These are phyloP conservation scores for Trichophyton equinum DNA, from an alignment of 2,329 filamentous ascomycete genomes.

Conservation along the genomic window DNA sequence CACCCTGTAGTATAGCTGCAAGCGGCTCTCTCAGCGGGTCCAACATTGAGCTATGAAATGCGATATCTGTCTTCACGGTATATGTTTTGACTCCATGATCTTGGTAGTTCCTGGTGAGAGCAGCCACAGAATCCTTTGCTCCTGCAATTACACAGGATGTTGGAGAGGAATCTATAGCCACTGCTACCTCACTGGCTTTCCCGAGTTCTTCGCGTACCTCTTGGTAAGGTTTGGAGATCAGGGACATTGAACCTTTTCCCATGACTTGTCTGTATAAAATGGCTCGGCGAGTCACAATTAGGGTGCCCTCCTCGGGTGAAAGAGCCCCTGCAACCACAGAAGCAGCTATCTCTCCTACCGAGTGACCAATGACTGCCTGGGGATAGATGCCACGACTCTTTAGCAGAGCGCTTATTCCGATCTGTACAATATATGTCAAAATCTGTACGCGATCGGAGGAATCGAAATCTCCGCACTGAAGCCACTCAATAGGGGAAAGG, in stretches of 20 bases:
- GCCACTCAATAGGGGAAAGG: neutral
- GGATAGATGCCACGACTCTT: neutral
- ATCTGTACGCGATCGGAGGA: neutral
- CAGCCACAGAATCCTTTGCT: neutral
- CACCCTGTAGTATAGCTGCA: neutral
- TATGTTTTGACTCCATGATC: neutral
- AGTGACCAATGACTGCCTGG: conserved; percentile 12
- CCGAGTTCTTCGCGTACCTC: neutral
- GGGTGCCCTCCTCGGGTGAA: conserved; percentile 16
- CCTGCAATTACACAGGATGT: neutral
- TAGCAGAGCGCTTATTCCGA: neutral
- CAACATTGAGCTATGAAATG: neutral
- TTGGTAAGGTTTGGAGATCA: neutral
- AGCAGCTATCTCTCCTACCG: conserved; percentile 14
- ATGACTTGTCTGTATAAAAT: neutral
- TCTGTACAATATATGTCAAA: neutral
- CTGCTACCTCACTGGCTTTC: neutral
- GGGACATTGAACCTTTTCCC: neutral
- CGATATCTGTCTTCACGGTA: neutral
- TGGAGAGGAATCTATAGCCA: neutral
- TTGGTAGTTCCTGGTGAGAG: neutral
- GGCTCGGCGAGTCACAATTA: neutral
- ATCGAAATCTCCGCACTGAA: neutral
- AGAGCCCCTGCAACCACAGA: conserved; percentile 18
- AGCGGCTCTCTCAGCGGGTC: neutral